These are phyloP conservation scores for Mesembryanthemum crystallinum DNA, from an alignment of 148 eudicot species.

Conservation along the genomic window DNA sequence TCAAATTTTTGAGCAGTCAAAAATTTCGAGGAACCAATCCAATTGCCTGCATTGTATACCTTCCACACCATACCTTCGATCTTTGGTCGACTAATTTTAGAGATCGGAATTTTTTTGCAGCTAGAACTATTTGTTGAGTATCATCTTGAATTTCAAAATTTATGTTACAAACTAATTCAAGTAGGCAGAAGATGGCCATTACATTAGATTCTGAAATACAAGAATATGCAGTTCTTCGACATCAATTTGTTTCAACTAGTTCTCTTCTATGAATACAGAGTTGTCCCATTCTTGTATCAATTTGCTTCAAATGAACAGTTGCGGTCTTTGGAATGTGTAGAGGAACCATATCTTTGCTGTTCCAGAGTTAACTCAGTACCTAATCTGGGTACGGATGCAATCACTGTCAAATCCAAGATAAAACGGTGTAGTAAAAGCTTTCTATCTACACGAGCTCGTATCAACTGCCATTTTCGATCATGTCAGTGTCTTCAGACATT, in stretches of 20 bases:
- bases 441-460: background rate
- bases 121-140: constrained; percentile 7
- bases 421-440: background rate
- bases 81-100: background rate
- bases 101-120: background rate
- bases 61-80: background rate
- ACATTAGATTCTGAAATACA: background rate
- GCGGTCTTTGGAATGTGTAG: too few species aligned
- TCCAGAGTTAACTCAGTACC: background rate
- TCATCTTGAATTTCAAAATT: background rate
- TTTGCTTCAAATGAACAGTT: too few species aligned
- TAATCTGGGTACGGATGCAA: background rate
- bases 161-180: background rate
- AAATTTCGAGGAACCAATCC: background rate
- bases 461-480: constrained; percentile 41
- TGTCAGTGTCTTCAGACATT: constrained; percentile 86
- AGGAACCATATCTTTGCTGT: background rate
- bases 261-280: background rate
- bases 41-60: background rate
- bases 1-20: constrained; percentile 19
- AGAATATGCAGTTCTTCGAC: background rate
- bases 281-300: background rate
- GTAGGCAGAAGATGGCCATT: background rate
- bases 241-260: background rate
- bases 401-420: background rate